A percentile compares a stretch with the other conserved stretches of the same genome.
Conservation (phyloP, 257 asterid species). For the Fraxinus pennsylvanica region DNA sequence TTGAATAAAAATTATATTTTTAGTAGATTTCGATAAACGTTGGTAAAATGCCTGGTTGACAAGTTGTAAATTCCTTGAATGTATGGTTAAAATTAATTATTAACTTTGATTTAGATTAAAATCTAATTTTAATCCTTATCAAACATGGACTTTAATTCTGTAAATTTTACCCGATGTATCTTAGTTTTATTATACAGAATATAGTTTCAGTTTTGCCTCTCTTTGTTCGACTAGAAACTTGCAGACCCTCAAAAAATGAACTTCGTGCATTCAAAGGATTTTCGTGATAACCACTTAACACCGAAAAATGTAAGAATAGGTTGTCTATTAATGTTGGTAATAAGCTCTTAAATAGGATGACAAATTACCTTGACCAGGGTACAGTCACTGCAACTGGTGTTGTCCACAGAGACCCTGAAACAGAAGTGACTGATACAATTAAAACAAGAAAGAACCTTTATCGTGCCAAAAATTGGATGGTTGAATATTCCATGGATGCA, state of each 20-base stretch:
- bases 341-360: slow-evolving; percentile 20
- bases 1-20: too few species aligned
- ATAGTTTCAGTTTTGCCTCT: too few species aligned
- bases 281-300: neutral
- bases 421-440: slow-evolving; percentile 24
- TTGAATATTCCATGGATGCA: neutral
- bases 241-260: neutral
- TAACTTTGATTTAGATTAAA: too few species aligned
- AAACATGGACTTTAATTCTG: too few species aligned
- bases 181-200: too few species aligned
- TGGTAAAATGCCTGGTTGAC: too few species aligned
- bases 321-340: neutral
- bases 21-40: too few species aligned
- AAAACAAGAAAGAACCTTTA: slow-evolving; percentile 17
- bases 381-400: slow-evolving; percentile 76
- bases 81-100: too few species aligned
- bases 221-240: neutral
- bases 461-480: slow-evolving; percentile 14
- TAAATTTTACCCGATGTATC: too few species aligned
- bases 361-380: slow-evolving; percentile 82
- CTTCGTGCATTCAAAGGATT: neutral
- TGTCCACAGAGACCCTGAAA: slow-evolving; percentile 94
- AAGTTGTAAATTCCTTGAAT: too few species aligned
- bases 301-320: neutral
- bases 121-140: too few species aligned